A percentile compares a stretch with the other conserved stretches of the same genome.
Conservation (phyloP, 805 yeast genomes). For the Komagataella kurtzmanii region DNA sequence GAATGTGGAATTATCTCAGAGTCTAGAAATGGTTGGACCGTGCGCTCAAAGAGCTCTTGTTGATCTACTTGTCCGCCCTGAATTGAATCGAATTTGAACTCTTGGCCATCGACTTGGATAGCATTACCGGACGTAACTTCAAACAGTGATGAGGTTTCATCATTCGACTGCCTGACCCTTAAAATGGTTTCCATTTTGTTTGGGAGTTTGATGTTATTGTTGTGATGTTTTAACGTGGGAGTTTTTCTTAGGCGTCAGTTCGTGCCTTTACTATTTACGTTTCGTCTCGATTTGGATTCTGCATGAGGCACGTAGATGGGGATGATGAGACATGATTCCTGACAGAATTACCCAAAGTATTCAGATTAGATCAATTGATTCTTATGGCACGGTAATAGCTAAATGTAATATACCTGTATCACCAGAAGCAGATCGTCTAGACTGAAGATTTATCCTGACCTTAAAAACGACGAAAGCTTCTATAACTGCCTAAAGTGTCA, state of each 20-base stretch:
- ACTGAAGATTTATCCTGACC: neutral
- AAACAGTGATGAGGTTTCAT: slow-evolving; percentile 9
- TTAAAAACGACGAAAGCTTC: neutral
- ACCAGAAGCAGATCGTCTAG: neutral
- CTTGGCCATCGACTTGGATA: neutral
- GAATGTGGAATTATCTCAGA: slow-evolving; percentile 13
- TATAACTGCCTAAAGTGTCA: neutral
- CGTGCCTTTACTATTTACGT: slow-evolving; percentile 2
- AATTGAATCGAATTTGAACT: slow-evolving; percentile 7
- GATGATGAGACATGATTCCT: slow-evolving; percentile 3
- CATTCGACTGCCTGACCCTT: neutral
- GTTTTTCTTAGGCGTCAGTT: neutral
- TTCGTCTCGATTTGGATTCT: slow-evolving; percentile 6
- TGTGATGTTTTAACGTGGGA: neutral
- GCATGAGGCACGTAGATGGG: slow-evolving; percentile 3
- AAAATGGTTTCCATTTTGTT: neutral
- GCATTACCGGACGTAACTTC: slow-evolving; percentile 9
- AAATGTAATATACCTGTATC: no score
- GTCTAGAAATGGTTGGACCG: slow-evolving; percentile 20
- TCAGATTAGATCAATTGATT: neutral
- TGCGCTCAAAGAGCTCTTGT: slow-evolving; percentile 20
- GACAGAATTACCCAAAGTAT: neutral
- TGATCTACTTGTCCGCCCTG: slow-evolving; percentile 19
- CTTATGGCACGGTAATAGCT: neutral
- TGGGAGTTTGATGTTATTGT: neutral